Conservation (phyloP, 225 moss, liverwort and hornwort species). For the Pseudoscleropodium purum region DNA sequence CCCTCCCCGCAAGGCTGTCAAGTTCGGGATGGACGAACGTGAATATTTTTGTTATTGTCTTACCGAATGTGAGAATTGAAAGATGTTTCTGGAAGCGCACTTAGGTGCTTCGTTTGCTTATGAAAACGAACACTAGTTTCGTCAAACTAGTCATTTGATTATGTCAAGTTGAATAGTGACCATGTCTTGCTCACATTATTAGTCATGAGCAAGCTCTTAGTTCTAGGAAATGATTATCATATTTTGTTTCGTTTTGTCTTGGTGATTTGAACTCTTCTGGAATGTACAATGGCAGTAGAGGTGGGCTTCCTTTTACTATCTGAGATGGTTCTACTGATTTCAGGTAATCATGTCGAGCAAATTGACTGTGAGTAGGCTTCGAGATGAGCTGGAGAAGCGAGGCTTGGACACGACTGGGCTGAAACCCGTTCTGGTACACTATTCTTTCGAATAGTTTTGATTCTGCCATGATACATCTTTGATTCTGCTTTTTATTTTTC, state of each 20-base stretch:
- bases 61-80: not conserved
- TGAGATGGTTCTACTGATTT: not conserved
- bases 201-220: not conserved
- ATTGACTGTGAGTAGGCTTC: constrained; percentile 54
- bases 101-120: not conserved
- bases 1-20: not conserved
- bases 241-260: not conserved
- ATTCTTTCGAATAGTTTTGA: not conserved
- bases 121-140: not conserved
- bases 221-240: not conserved
- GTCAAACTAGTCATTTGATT: not conserved
- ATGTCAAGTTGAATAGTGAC: not conserved
- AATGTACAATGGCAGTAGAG: not conserved
- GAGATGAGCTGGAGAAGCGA: constrained; percentile 62
- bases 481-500: not conserved
- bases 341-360: constrained; percentile 52
- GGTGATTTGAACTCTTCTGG: not conserved
- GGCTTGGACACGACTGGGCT: constrained; percentile 67
- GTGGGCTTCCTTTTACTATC: not conserved
- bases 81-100: not conserved
- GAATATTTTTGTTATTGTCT: not conserved
- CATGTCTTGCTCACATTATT: not conserved
- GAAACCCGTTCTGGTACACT: constrained; percentile 57
- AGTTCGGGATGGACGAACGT: not conserved
- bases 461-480: not conserved